Evolutionary conservation across 192 early-diverging fungal species (phyloP), one percentile per base, ranked within the genome.

Genomic region (Coemansia sp.): DNA sequence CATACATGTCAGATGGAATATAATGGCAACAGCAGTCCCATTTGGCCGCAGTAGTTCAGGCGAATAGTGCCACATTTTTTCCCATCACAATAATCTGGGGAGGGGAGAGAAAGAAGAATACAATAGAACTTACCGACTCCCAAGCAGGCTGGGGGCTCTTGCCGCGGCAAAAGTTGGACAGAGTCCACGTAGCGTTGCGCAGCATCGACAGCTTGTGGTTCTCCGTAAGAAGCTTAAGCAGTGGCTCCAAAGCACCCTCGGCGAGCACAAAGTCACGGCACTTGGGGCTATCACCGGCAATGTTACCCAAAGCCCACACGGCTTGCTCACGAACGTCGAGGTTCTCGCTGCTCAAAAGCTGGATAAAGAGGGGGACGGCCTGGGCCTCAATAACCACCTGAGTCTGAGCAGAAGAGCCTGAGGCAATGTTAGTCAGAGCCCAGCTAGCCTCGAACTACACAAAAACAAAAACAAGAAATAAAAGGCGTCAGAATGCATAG

Each of bases 381-480:
- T 92, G 91, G 53, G 88, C 82, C n/a, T 95, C 89, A 62, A 98
- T 95, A 10, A 98, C 95, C 58, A 91, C 90, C 79, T 94, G 87
- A 12, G 97, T 99, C 84, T 99, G 96, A 67, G 87, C 73, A 8
- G 95, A 94, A 10, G 94, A 91, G 41, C 97, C 97, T 0, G 96
- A 98, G 9, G 97, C 97, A 79, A 99, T 99, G 85, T 99, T 99
- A 68, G 97, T 99, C 74, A 99, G 84, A 18, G 97, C 97, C 97
- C 97, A 99, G 24, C 95, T 95, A 50, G 97, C 94, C 79, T 99
- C 97, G 81, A 99, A 99, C 95, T 83, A 83, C 50, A 70, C 91
- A 78, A 6, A 16, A 38, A 40, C 58, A 61, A 3, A 38, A 40
- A 55, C 34, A 35, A 35, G 34, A 35, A 35, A 35, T 7, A 60